Percentiles rank a stretch among this genome's conserved stretches.
These are phyloP conservation scores for Przewalskia tangutica DNA, from an alignment of 257 asterid genomes.

Conservation along the genomic window DNA sequence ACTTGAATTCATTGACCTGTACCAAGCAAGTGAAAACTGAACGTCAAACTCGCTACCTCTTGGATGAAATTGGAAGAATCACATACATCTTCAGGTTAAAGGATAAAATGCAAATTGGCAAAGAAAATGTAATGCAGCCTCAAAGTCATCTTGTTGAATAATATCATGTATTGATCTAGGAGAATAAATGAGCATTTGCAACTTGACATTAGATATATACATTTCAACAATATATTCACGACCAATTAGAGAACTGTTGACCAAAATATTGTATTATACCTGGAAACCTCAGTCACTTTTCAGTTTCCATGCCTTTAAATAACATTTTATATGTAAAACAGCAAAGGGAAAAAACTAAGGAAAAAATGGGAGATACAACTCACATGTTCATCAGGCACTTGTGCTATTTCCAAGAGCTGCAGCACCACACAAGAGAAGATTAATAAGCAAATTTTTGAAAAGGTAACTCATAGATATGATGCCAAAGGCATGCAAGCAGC, in stretches of 20 bases:
- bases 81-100: too few species aligned
- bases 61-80: too few species aligned
- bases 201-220: neutral
- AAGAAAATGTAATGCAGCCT: neutral
- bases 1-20: too few species aligned
- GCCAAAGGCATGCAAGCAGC: neutral
- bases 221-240: neutral
- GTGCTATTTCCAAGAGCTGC: constrained; percentile 98
- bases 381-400: constrained; percentile 93
- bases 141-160: too few species aligned
- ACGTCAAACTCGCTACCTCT: too few species aligned
- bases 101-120: too few species aligned
- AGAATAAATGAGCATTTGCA: too few species aligned
- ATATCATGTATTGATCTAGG: too few species aligned
- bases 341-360: neutral
- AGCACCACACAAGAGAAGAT: constrained; percentile 15
- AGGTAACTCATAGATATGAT: neutral
- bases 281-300: neutral
- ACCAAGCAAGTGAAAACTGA: too few species aligned
- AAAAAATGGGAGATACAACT: constrained; percentile 15
- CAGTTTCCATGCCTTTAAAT: neutral
- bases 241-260: neutral
- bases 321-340: neutral
- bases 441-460: neutral
- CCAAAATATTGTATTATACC: neutral